Conservation (phyloP, 345 rosid species). For the Corymbia maculata region DNA sequence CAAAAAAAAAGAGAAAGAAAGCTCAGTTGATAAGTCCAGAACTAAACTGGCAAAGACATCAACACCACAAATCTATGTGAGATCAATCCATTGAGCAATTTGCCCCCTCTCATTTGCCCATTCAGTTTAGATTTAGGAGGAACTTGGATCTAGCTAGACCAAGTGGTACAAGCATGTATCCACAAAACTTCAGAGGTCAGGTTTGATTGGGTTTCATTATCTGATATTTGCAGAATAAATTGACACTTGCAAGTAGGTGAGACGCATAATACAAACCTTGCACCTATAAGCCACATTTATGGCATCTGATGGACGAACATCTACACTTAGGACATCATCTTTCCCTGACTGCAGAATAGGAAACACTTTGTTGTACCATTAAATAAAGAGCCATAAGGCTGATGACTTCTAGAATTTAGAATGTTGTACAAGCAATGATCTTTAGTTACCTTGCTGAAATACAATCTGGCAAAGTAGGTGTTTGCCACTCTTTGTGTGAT, state of each 20-base stretch:
- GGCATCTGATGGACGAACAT: constrained; percentile 90
- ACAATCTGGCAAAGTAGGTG: constrained; percentile 63
- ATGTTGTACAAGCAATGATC: neutral
- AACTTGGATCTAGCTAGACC: neutral
- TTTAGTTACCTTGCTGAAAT: constrained; percentile 57
- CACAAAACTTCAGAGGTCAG: neutral
- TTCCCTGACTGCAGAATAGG: constrained; percentile 58
- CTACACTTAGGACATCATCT: constrained; percentile 41
- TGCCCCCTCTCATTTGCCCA: neutral
- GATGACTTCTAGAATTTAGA: neutral
- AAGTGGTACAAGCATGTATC: neutral
- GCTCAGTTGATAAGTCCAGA: neutral
- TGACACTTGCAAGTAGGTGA: neutral
- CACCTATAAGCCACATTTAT: constrained; percentile 68
- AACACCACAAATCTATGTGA: neutral
- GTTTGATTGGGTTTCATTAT: neutral
- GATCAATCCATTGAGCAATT: neutral
- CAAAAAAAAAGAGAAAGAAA: neutral
- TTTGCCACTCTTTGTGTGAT: constrained; percentile 64
- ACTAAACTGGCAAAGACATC: neutral
- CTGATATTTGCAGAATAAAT: neutral
- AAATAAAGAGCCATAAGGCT: neutral
- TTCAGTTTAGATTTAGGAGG: neutral
- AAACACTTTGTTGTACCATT: neutral
- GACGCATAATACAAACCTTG: constrained; percentile 24